Base-by-base conservation (phyloP, 23 red algal genomes). In the Gracilaria vermiculophylla region DNA sequence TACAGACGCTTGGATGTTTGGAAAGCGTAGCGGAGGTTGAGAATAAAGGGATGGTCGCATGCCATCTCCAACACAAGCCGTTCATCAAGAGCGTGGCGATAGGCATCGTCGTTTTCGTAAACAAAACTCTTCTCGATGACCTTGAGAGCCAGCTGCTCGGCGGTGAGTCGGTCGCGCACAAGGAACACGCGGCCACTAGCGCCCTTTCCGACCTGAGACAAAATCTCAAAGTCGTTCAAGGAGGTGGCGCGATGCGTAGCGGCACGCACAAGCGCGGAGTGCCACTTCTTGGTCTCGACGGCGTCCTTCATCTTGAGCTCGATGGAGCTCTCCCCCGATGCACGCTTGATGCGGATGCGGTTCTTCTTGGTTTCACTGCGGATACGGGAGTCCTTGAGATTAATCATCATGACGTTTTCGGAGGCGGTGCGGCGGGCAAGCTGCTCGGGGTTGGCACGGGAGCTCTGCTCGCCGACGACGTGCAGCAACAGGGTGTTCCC, bases 41-140 rank as follows among this genome's bases (percentile, higher is more conserved):
- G 52, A 57, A 98, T 94, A 24, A 94, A 98, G 24, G 96, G 96
- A 78, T 98, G 96, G 58, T 88, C 72, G n/a, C 69, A 86, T 8
- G 94, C 91, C 53, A 94, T 85, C 58, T 94, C 92, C 87, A 98
- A 77, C 12, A 98, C 85, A 69, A 94, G 81, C 44, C 96, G 85
- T 70, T 98, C 96, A 82, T 94, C 96, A 33, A 95, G 70, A 16
- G 96, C 91, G 57, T 98, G 96, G 53, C 94, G 56, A 51, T 80
- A 87, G 9, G 86, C 86, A 40, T 89, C 87, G 47, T 88, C 80
- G 55, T 84, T 89, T 41, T 92, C 89, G 31, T 89, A 96, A 12
- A 96, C 87, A 44, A 65, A 80, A 54, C 62, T 85, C 77, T 96
- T 96, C 58, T 96, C 94, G 75, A 96, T 96, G 40, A 92, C 86